Evolutionary conservation across 306 rosid species (phyloP).

Genomic region (Quillaja saponaria): DNA sequence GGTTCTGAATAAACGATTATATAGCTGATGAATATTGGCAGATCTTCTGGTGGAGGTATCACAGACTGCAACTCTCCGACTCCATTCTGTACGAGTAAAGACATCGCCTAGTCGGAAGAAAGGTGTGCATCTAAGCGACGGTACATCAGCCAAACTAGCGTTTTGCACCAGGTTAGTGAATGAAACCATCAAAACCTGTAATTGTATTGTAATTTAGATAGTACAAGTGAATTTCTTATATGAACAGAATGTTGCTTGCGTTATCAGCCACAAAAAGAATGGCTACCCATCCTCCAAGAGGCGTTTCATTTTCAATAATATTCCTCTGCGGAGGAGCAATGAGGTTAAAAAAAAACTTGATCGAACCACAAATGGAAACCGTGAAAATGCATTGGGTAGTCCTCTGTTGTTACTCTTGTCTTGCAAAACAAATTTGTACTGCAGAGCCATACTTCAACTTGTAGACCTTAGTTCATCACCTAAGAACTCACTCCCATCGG

Average conservation of each 20-base stretch:
- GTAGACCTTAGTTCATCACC: constrained; percentile 60
- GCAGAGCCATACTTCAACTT: constrained; percentile 69
- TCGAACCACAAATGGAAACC: constrained; percentile 85
- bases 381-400: constrained; percentile 95
- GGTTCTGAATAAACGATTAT: constrained; percentile 23
- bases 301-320: constrained; percentile 86
- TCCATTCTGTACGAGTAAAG: constrained; percentile 85
- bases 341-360: constrained; percentile 81
- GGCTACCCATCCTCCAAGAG: constrained; percentile 99
- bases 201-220: neutral
- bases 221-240: neutral
- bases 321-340: constrained; percentile 79
- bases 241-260: constrained; percentile 55
- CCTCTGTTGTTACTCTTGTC: constrained; percentile 84
- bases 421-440: constrained; percentile 74
- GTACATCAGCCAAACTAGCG: constrained; percentile 92
- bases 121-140: constrained; percentile 88
- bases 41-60: constrained; percentile 90
- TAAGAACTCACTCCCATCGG: constrained; percentile 76
- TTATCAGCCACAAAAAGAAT: constrained; percentile 87
- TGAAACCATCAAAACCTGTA: constrained; percentile 4
- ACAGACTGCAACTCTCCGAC: constrained; percentile 68
- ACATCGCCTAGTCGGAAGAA: constrained; percentile 69
- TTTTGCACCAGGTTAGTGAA: constrained; percentile 12
- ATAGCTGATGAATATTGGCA: constrained; percentile 52